Conservation (phyloP, 129 eudicot genomes). For the Centaurea solstitialis region DNA sequence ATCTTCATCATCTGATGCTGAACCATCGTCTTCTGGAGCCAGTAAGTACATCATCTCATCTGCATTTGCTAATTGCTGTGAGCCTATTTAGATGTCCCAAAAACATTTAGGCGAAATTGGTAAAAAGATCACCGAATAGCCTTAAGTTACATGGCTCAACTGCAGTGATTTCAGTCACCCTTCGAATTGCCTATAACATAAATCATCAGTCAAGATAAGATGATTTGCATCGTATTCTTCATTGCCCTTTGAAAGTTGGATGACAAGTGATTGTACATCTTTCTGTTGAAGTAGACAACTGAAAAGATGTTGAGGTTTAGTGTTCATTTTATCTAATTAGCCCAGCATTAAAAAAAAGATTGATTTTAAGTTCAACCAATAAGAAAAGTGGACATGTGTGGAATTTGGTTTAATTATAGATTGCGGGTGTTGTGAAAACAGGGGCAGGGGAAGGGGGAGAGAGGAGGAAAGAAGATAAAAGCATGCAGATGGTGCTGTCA, state of each 20-base stretch:
- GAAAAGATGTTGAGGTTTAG: neutral
- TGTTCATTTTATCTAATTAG: neutral
- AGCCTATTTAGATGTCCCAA: neutral
- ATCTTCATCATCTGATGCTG: slow-evolving; percentile 91
- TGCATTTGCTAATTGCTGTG: neutral
- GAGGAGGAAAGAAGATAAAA: slow-evolving; percentile 18
- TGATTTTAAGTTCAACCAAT: too few species aligned
- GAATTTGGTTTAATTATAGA: neutral
- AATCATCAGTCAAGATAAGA: neutral
- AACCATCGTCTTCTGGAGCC: slow-evolving; percentile 97
- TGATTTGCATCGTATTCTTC: neutral
- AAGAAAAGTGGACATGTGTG: too few species aligned
- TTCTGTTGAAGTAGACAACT: neutral
- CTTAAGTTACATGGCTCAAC: too few species aligned
- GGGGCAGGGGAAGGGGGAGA: slow-evolving; percentile 61
- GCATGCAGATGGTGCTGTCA: slow-evolving; percentile 69
- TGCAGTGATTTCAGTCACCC: neutral
- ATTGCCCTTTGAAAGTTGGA: neutral
- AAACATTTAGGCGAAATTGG: neutral
- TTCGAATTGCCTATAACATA: neutral
- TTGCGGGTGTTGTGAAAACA: slow-evolving; percentile 15
- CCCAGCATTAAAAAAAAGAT: too few species aligned
- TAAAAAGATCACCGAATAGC: neutral
- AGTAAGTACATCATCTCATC: slow-evolving; percentile 42
- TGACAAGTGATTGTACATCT: neutral